These are phyloP conservation scores for Priceomyces melissophilus DNA, from an alignment of 805 yeast species.

Conservation along the genomic window DNA sequence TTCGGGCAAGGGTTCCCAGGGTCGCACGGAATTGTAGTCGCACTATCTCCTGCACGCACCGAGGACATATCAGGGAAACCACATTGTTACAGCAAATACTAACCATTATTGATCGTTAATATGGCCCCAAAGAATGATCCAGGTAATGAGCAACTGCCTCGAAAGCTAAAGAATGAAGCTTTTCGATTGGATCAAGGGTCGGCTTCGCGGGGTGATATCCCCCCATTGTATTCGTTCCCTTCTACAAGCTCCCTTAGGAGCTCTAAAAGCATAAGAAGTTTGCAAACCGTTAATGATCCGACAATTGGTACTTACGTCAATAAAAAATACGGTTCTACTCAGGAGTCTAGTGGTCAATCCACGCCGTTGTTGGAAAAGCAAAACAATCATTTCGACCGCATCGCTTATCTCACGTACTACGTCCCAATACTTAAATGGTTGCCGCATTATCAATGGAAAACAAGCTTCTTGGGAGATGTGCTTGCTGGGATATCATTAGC, in stretches of 20 bases:
- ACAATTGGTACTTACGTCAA: constrained; percentile 11
- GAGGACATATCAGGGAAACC: no score
- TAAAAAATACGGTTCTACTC: background rate
- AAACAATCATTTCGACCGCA: constrained; percentile 13
- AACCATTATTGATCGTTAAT: constrained; percentile 3
- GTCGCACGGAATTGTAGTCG: no score
- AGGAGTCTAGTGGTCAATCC: background rate
- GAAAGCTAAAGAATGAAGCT: background rate
- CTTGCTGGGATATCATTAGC: constrained; percentile 32
- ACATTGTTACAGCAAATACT: no score
- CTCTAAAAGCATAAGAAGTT: constrained; percentile 8
- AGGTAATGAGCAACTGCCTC: background rate
- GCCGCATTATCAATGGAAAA: constrained; percentile 19
- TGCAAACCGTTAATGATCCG: constrained; percentile 15
- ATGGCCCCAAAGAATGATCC: constrained; percentile 1
- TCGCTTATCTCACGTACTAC: constrained; percentile 29
- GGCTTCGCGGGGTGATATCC: constrained; percentile 9
- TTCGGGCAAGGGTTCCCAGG: no score
- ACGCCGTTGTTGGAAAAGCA: constrained; percentile 9
- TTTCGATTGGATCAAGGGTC: background rate
- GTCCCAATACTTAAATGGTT: constrained; percentile 31
- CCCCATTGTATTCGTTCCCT: constrained; percentile 27
- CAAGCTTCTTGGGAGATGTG: constrained; percentile 22
- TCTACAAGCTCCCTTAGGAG: constrained; percentile 23
- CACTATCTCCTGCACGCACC: no score